Conservation (phyloP, 306 rosid genomes). For the Malus fusca region DNA sequence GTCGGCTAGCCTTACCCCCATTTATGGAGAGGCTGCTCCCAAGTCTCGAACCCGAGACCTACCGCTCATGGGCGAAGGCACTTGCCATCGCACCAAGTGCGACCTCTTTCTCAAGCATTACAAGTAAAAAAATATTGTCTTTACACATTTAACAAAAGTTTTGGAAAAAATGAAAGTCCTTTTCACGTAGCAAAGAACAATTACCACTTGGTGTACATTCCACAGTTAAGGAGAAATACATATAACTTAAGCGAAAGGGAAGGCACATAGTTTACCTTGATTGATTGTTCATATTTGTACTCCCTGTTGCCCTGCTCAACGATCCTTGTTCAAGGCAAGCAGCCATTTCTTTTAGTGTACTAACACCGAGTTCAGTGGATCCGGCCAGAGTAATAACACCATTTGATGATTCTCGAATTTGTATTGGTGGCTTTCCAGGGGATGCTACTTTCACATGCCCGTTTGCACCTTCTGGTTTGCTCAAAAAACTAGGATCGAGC, state of each 20-base stretch:
- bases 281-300: constrained; percentile 99
- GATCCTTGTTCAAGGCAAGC: constrained; percentile 97
- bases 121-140: not conserved
- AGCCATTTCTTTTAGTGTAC: constrained; percentile 86
- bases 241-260: not conserved
- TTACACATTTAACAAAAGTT: not conserved
- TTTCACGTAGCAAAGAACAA: not conserved
- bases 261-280: constrained; percentile 55
- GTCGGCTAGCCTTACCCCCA: no score
- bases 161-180: not conserved
- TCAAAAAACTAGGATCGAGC: constrained; percentile 67
- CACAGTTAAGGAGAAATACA: not conserved
- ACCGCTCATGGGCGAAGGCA: no score
- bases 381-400: constrained; percentile 98
- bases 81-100: no score
- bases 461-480: constrained; percentile 75
- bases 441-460: constrained; percentile 65
- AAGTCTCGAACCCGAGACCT: no score
- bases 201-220: not conserved
- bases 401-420: constrained; percentile 97
- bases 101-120: not conserved
- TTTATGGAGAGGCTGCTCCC: no score
- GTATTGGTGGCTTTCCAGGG: constrained; percentile 90
- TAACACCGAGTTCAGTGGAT: constrained; percentile 87
- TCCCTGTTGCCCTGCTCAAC: constrained; percentile 91